Evolutionary conservation across 2,329 filamentous ascomycete genomes (phyloP).

Genomic region (Diplodia sapinea): DNA sequence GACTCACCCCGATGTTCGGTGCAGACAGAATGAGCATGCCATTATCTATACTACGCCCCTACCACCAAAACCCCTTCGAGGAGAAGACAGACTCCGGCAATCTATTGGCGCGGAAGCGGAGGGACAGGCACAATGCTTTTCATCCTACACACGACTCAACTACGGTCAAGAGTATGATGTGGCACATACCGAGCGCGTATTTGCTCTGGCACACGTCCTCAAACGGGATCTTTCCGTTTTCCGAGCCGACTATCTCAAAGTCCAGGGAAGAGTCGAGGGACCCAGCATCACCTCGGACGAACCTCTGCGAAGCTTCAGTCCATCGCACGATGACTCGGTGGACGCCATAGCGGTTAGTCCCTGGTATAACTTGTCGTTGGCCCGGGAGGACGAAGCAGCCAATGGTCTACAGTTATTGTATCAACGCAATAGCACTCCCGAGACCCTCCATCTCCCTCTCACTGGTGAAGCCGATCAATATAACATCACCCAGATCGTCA

Average conservation of each 20-base stretch:
- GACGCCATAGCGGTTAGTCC: not conserved
- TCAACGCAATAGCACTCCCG: not conserved
- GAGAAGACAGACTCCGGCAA: not conserved
- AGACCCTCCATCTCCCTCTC: not conserved
- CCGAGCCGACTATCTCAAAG: not conserved
- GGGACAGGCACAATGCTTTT: not conserved
- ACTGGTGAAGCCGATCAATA: not conserved
- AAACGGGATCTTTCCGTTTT: not conserved
- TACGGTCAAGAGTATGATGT: not conserved
- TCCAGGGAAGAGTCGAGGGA: not conserved
- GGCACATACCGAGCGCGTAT: not conserved
- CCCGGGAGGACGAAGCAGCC: not conserved
- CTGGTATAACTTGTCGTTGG: not conserved
- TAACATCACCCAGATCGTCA: not conserved
- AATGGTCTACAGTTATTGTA: not conserved
- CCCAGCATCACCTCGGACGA: not conserved
- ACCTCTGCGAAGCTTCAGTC: not conserved
- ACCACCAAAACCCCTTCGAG: not conserved
- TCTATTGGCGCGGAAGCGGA: not conserved
- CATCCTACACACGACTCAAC: not conserved
- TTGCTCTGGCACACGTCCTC: not conserved
- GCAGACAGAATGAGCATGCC: not conserved
- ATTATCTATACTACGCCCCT: not conserved
- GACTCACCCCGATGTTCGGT: not conserved
- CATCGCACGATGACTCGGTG: not conserved